These are phyloP conservation scores for Bolboschoenoplectus hybrid DNA, from an alignment of 202 grass and related monocot genomes.

Conservation along the genomic window DNA sequence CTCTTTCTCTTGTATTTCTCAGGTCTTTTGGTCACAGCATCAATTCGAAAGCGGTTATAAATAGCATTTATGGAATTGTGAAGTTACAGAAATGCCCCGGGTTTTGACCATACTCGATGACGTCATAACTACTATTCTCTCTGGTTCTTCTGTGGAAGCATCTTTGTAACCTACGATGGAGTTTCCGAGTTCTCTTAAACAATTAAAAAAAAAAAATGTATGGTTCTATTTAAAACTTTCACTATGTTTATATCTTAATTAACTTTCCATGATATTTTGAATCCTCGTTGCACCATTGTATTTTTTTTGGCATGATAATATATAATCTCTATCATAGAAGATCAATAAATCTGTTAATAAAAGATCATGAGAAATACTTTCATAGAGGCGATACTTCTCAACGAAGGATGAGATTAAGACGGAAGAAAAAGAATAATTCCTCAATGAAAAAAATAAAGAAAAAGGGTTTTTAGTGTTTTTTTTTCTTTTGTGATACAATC, in stretches of 20 bases:
- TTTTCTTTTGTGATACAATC: neutral
- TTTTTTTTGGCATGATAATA: too few species aligned
- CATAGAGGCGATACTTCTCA: neutral
- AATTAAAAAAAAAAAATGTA: too few species aligned
- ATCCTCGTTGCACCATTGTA: neutral
- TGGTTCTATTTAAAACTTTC: neutral
- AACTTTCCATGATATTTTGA: neutral
- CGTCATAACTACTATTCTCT: neutral
- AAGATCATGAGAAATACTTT: neutral
- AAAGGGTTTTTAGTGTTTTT: too few species aligned
- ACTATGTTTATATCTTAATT: neutral
- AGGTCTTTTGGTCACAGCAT: neutral
- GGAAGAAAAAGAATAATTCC: neutral
- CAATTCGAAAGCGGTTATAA: slow-evolving; percentile 17
- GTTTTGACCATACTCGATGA: neutral
- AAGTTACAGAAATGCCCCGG: slow-evolving; percentile 24
- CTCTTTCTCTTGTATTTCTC: neutral
- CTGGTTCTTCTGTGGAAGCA: neutral
- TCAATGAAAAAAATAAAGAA: neutral
- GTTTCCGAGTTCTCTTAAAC: neutral
- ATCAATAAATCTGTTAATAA: neutral
- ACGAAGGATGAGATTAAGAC: neutral
- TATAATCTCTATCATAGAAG: neutral
- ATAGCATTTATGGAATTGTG: neutral
- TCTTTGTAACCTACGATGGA: neutral